phyloP scores from a whole-genome alignment of 768 basidiomycete species.

The Clathrus columnatus region DNA sequence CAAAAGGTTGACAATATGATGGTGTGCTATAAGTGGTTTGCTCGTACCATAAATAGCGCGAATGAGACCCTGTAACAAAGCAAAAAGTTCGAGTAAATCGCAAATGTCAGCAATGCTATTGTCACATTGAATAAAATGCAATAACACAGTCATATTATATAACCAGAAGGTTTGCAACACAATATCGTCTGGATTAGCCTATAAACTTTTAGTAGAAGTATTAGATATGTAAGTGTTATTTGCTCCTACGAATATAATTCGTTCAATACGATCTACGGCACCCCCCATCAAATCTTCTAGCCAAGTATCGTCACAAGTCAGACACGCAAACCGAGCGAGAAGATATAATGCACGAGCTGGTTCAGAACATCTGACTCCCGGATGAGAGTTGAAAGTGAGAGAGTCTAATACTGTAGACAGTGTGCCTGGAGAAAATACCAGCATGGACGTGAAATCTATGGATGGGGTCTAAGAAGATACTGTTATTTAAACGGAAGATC shows the following conservation, averaged over 20 bases:
- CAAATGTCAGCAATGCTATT: slow-evolving; percentile 69
- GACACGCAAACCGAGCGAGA: slow-evolving; percentile 85
- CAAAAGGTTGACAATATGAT: slow-evolving; percentile 10
- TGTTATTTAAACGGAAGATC: slow-evolving; percentile 14
- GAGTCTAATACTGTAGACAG: slow-evolving; percentile 75
- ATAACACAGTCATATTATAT: slow-evolving; percentile 82
- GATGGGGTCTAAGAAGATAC: slow-evolving; percentile 51
- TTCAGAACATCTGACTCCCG: slow-evolving; percentile 53
- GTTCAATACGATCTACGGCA: slow-evolving; percentile 87
- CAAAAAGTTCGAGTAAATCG: slow-evolving; percentile 75
- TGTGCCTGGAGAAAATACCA: slow-evolving; percentile 80
- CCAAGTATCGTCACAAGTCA: slow-evolving; percentile 87
- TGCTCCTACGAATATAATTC: slow-evolving; percentile 76
- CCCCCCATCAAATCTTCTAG: slow-evolving; percentile 87
- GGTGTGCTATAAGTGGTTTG: not conserved
- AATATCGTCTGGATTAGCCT: slow-evolving; percentile 81
- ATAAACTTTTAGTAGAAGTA: slow-evolving; percentile 4
- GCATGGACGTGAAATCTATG: slow-evolving; percentile 76
- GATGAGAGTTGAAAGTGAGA: slow-evolving; percentile 67
- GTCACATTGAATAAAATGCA: slow-evolving; percentile 87
- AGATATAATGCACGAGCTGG: slow-evolving; percentile 91
- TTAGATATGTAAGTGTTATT: slow-evolving; percentile 7
- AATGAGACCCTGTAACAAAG: slow-evolving; percentile 83
- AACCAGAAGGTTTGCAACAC: slow-evolving; percentile 89
- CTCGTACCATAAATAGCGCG: slow-evolving; percentile 86